These are phyloP conservation scores for Micractinium conductrix DNA, from an alignment of 139 green algal genomes.

Conservation along the genomic window DNA sequence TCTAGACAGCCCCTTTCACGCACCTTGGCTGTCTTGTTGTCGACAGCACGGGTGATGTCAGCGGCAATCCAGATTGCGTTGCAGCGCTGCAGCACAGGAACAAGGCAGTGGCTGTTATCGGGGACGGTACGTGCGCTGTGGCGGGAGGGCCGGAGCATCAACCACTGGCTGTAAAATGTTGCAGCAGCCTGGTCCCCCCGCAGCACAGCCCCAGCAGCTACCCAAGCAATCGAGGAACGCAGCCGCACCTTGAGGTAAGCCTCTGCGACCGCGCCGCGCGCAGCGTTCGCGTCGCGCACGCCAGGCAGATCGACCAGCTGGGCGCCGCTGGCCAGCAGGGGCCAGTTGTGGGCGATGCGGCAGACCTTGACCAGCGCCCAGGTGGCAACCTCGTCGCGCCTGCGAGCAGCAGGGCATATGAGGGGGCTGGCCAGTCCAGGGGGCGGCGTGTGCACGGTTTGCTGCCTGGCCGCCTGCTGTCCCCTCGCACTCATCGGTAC, in stretches of 20 bases:
- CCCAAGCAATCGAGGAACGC: background rate
- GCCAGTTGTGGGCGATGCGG: slow-evolving; percentile 6
- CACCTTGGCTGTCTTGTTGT: slow-evolving; percentile 34
- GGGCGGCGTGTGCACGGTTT: background rate
- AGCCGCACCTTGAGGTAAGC: background rate
- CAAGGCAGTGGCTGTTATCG: no score
- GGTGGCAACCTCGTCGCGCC: background rate
- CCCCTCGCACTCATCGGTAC: no score
- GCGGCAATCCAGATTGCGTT: slow-evolving; percentile 12
- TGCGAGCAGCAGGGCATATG: background rate
- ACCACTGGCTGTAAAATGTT: no score
- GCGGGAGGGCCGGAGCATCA: background rate
- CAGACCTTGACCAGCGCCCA: slow-evolving; percentile 10
- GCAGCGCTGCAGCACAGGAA: slow-evolving; percentile 22
- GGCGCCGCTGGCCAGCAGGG: background rate
- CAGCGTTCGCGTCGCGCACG: background rate
- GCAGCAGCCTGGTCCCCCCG: background rate
- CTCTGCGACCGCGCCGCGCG: background rate
- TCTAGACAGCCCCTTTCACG: no score
- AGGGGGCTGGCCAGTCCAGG: background rate
- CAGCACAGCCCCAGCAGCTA: background rate
- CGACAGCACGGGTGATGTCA: slow-evolving; percentile 13
- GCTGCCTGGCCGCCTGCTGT: no score
- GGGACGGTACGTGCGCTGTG: no score
- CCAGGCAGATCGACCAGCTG: slow-evolving; percentile 19